These are phyloP conservation scores for Neurospora africana DNA, from an alignment of 495 filamentous ascomycete genomes.

Conservation along the genomic window DNA sequence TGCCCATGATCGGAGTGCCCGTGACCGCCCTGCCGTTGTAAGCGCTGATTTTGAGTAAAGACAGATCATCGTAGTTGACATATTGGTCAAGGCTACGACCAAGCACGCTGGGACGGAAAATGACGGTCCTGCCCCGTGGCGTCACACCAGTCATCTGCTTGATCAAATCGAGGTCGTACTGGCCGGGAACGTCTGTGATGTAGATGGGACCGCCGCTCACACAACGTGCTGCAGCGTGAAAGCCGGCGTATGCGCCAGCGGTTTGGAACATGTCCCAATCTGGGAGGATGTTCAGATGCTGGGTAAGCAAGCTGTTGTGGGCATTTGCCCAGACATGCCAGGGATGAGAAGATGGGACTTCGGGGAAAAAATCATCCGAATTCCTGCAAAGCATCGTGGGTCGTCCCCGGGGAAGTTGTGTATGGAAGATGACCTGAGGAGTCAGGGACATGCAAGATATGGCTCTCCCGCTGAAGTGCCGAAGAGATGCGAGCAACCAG, in stretches of 20 bases:
- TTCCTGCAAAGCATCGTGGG: conserved; percentile 67
- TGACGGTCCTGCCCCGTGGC: conserved; percentile 56
- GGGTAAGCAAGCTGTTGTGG: conserved; percentile 76
- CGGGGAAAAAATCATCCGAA: conserved; percentile 89
- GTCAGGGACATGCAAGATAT: conserved; percentile 91
- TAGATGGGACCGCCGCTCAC: conserved; percentile 87
- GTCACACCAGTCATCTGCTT: conserved; percentile 64
- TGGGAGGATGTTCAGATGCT: conserved; percentile 46
- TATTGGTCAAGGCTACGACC: conserved; percentile 66
- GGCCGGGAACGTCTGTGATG: conserved; percentile 79
- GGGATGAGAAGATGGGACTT: conserved; percentile 63
- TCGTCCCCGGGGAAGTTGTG: conserved; percentile 62
- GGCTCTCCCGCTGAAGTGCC: conserved; percentile 62
- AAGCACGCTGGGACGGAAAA: conserved; percentile 61
- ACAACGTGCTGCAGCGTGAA: conserved; percentile 84
- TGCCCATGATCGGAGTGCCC: conserved; percentile 66
- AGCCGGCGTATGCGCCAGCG: conserved; percentile 58
- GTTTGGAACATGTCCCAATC: conserved; percentile 99
- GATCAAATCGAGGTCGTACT: conserved; percentile 65
- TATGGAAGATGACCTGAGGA: conserved; percentile 75
- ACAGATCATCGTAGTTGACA: conserved; percentile 57
- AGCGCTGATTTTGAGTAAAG: conserved; percentile 67
- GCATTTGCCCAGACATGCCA: conserved; percentile 96
- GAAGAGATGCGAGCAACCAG: conserved; percentile 67
- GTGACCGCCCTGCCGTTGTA: conserved; percentile 50